Evolutionary conservation across 2,329 filamentous ascomycete species (phyloP).

Genomic region (Pseudogymnoascus sp.): DNA sequence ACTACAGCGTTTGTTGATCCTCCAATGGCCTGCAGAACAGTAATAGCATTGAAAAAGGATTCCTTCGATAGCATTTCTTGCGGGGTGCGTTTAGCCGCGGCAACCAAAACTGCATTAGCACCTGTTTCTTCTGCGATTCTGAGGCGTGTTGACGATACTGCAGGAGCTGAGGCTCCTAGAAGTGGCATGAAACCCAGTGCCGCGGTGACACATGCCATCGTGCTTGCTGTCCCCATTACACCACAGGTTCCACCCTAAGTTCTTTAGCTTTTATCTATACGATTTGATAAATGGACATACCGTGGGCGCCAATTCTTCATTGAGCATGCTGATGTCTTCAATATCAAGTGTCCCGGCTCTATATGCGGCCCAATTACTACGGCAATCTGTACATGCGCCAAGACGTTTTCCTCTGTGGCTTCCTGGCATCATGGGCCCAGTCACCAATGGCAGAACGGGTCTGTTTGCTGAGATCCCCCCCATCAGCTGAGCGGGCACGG

Average conservation of each 20-base stretch:
- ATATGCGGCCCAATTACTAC: slow-evolving; percentile 65
- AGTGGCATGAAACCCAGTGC: slow-evolving; percentile 45
- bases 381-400: slow-evolving; percentile 67
- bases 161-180: slow-evolving; percentile 42
- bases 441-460: slow-evolving; percentile 58
- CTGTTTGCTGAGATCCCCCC: slow-evolving; percentile 68
- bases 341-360: slow-evolving; percentile 59
- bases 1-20: slow-evolving; percentile 37
- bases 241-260: slow-evolving; percentile 39
- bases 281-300: slow-evolving; percentile 30
- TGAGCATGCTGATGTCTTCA: slow-evolving; percentile 62
- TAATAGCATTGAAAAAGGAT: slow-evolving; percentile 40
- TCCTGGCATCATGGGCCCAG: slow-evolving; percentile 68
- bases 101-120: slow-evolving; percentile 37
- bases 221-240: slow-evolving; percentile 50
- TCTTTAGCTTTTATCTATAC: background rate
- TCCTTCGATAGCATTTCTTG: slow-evolving; percentile 37
- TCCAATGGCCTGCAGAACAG: slow-evolving; percentile 36
- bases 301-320: slow-evolving; percentile 65
- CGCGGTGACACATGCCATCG: slow-evolving; percentile 46
- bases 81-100: slow-evolving; percentile 31
- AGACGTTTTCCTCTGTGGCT: slow-evolving; percentile 55
- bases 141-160: slow-evolving; percentile 41
- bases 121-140: slow-evolving; percentile 47
- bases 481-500: slow-evolving; percentile 66